Percentiles rank a stretch among this genome's conserved stretches.
phyloP scores from a whole-genome alignment of 2,329 filamentous ascomycete genomes.

The Didymella sp. region DNA sequence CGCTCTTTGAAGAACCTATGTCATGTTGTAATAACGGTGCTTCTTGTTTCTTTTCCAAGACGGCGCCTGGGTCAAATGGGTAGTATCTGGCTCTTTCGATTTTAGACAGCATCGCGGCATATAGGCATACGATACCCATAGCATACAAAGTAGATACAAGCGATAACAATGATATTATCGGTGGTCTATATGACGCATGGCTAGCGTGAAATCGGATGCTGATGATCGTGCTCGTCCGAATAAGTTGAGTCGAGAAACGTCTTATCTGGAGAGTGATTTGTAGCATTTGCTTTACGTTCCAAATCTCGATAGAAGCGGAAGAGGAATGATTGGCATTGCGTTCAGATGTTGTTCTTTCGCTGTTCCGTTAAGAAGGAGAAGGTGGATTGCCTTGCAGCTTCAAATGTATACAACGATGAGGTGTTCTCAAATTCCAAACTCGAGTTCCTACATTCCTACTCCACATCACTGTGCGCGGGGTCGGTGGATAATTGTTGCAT shows the following conservation, averaged over 20 bases:
- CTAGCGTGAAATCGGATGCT: background rate
- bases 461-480: conserved; percentile 2
- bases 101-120: background rate
- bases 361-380: conserved; percentile 44
- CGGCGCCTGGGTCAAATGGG: background rate
- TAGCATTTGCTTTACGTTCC: conserved; percentile 18
- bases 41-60: background rate
- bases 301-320: conserved; percentile 30
- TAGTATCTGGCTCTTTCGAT: background rate
- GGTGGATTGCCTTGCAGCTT: conserved; percentile 34
- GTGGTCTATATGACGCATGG: background rate
- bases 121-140: background rate
- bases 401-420: conserved; percentile 38
- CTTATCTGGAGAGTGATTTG: background rate
- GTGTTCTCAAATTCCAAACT: too few species aligned
- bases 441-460: too few species aligned
- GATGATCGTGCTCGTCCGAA: background rate
- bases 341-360: conserved; percentile 44
- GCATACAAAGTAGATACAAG: background rate
- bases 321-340: conserved; percentile 50
- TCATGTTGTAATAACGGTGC: background rate
- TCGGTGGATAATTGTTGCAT: conserved; percentile 9
- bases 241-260: background rate
- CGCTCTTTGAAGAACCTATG: background rate
- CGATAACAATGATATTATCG: background rate